A percentile compares a stretch with the other conserved stretches of the same genome.
Conservation (phyloP, 768 basidiomycete species). For the Saitozyma sp. region DNA sequence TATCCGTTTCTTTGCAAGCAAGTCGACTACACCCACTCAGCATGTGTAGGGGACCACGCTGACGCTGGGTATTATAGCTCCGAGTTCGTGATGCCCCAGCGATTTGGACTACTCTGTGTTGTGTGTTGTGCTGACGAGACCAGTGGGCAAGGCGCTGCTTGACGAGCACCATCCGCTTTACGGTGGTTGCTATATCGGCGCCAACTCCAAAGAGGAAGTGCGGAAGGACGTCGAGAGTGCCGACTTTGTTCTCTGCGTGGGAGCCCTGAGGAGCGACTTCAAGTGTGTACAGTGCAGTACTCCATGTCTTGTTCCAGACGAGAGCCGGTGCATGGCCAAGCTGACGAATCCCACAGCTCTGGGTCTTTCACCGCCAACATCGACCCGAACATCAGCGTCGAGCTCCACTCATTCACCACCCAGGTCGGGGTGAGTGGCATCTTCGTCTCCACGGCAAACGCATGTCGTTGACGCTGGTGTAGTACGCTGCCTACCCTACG, state of each 20-base stretch:
- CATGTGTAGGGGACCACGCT: too few species aligned
- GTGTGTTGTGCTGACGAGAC: not conserved
- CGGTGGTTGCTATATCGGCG: conserved; percentile 50
- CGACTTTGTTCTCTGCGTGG: conserved; percentile 51
- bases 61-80: too few species aligned
- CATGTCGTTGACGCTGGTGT: not conserved
- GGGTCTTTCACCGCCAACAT: conserved; percentile 51
- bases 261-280: conserved; percentile 52
- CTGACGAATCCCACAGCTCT: conserved; percentile 31
- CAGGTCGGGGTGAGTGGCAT: conserved; percentile 27
- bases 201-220: conserved; percentile 43
- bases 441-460: not conserved
- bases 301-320: not conserved
- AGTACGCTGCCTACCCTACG: conserved; percentile 48
- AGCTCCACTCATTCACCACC: conserved; percentile 51
- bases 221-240: conserved; percentile 48
- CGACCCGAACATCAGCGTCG: conserved; percentile 44
- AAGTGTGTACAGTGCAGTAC: conserved; percentile 33
- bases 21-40: not conserved
- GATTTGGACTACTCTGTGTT: too few species aligned
- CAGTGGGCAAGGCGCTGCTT: conserved; percentile 44
- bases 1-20: conserved; percentile 50
- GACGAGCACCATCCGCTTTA: conserved; percentile 50
- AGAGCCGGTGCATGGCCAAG: not conserved
- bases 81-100: too few species aligned